Conservation (phyloP, 129 eudicot genomes). For the Rutidosis leptorrhynchoides region DNA sequence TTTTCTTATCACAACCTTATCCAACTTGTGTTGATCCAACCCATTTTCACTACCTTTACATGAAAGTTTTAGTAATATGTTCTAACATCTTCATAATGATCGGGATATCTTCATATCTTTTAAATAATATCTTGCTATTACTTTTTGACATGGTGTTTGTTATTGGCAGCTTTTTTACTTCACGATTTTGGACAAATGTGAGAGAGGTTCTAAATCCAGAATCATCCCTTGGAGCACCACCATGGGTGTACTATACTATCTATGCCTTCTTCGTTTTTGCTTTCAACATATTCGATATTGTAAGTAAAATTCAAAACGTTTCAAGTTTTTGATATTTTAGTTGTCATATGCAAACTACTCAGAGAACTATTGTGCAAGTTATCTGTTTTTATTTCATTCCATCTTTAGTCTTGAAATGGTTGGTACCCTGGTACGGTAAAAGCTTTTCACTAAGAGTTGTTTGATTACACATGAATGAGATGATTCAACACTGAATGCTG, state of each 20-base stretch:
- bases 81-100: constrained; percentile 17
- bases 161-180: constrained; percentile 67
- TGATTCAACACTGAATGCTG: no score
- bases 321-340: neutral
- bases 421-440: neutral
- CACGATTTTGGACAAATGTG: constrained; percentile 66
- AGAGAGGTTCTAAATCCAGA: constrained; percentile 78
- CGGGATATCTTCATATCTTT: neutral
- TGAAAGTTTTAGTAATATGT: neutral
- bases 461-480: no score
- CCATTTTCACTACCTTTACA: neutral
- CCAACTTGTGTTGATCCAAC: neutral
- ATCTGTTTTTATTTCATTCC: neutral
- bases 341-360: neutral
- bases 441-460: neutral
- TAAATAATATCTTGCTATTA: neutral
- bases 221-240: constrained; percentile 75
- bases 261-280: constrained; percentile 87
- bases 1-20: neutral
- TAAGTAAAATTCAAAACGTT: constrained; percentile 37
- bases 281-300: constrained; percentile 95
- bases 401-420: neutral
- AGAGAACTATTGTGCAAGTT: neutral
- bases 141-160: constrained; percentile 24
- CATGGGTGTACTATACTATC: constrained; percentile 86